These are phyloP conservation scores for Physaria fendleri DNA, from an alignment of 345 rosid genomes.

Conservation along the genomic window DNA sequence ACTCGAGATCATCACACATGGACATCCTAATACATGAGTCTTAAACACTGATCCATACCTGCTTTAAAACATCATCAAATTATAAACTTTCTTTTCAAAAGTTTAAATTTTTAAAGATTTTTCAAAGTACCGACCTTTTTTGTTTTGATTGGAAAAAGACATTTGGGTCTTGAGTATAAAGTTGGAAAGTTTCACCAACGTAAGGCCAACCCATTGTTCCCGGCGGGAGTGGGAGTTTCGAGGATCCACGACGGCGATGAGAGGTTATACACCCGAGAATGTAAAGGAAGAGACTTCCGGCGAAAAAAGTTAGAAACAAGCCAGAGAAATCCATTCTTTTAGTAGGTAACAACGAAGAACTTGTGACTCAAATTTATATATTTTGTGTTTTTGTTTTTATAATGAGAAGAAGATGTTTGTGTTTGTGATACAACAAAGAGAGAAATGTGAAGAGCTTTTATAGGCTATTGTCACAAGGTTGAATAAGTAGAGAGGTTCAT, in stretches of 20 bases:
- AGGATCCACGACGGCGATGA: constrained; percentile 11
- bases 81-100: no score
- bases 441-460: constrained; percentile 27
- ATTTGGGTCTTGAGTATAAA: constrained; percentile 87
- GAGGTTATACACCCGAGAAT: constrained; percentile 32
- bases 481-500: no score
- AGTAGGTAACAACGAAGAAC: constrained; percentile 25
- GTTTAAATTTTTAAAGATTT: background rate
- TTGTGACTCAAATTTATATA: constrained; percentile 22
- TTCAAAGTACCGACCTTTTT: constrained; percentile 33
- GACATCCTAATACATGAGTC: constrained; percentile 76
- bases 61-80: background rate
- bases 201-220: constrained; percentile 86
- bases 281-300: constrained; percentile 27
- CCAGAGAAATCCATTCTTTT: constrained; percentile 37
- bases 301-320: constrained; percentile 23
- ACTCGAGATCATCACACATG: constrained; percentile 83
- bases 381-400: no score
- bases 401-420: constrained; percentile 3
- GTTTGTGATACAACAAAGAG: constrained; percentile 24
- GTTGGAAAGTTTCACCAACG: constrained; percentile 77
- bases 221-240: constrained; percentile 68
- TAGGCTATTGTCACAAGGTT: constrained; percentile 23
- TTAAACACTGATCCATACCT: constrained; percentile 81
- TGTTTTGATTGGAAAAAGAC: constrained; percentile 67